These are phyloP conservation scores for Suhomyces chickasaworum DNA, from an alignment of 1,139 yeast species.

Conservation along the genomic window DNA sequence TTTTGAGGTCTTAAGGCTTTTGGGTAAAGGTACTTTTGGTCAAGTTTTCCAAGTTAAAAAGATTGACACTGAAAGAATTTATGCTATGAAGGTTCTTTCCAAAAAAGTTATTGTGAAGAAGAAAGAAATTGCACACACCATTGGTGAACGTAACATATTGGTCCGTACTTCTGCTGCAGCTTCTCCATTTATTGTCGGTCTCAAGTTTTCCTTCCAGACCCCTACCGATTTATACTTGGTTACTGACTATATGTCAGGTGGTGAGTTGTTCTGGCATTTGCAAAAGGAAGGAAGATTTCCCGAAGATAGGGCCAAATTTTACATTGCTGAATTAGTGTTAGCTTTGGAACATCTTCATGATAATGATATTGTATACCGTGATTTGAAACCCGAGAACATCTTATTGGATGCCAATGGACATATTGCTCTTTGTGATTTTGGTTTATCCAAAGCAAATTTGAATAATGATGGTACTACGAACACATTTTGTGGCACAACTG, in stretches of 20 bases:
- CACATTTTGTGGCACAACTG: constrained; percentile 97
- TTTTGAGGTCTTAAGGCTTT: constrained; percentile 82
- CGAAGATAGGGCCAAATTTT: constrained; percentile 92
- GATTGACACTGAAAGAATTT: constrained; percentile 82
- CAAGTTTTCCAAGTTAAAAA: constrained; percentile 95
- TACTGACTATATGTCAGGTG: constrained; percentile 98
- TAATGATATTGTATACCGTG: constrained; percentile 91
- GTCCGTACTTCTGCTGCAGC: constrained; percentile 83
- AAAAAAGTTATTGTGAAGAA: constrained; percentile 94
- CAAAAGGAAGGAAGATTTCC: constrained; percentile 93
- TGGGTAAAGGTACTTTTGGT: constrained; percentile 97
- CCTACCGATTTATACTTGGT: constrained; percentile 88
- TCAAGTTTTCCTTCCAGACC: constrained; percentile 94
- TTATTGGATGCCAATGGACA: constrained; percentile 95
- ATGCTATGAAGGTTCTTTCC: constrained; percentile 95
- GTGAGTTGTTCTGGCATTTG: constrained; percentile 95
- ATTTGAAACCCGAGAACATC: constrained; percentile 92
- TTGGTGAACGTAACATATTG: constrained; percentile 91
- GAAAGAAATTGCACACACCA: constrained; percentile 96
- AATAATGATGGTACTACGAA: constrained; percentile 89
- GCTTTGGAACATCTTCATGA: constrained; percentile 93
- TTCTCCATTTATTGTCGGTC: constrained; percentile 88
- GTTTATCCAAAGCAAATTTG: constrained; percentile 89
- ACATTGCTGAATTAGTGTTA: constrained; percentile 89
- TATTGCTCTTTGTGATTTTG: constrained; percentile 95